These are phyloP conservation scores for Mimosa bimucronata DNA, from an alignment of 306 rosid species.

Conservation along the genomic window DNA sequence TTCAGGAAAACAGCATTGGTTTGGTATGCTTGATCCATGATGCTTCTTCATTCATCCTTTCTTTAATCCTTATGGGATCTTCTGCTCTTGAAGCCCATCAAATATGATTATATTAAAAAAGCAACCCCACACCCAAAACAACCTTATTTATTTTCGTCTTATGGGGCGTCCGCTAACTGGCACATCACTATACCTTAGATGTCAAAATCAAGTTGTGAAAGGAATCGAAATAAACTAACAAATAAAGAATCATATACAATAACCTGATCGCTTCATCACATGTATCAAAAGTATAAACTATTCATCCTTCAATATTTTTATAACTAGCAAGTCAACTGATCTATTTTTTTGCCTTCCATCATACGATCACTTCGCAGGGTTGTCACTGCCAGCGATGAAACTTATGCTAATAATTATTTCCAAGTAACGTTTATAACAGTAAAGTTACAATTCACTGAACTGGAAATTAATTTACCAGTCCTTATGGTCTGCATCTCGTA, in stretches of 20 bases:
- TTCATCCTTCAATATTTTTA: background rate
- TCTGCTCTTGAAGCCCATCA: background rate
- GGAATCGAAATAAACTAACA: background rate
- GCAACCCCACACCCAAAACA: no score
- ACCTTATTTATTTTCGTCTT: background rate
- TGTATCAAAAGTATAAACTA: background rate
- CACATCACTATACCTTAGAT: background rate
- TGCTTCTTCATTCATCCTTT: background rate
- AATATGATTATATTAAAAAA: no score
- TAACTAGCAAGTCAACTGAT: background rate
- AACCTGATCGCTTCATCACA: background rate
- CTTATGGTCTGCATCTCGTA: background rate
- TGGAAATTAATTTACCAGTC: background rate
- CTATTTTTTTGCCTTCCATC: background rate
- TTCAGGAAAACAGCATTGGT: background rate
- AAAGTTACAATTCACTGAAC: background rate
- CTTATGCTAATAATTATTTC: background rate
- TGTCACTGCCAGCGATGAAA: background rate
- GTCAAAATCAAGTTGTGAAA: background rate
- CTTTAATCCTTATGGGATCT: background rate
- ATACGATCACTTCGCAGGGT: background rate
- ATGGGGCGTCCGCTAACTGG: background rate
- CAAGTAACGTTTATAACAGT: background rate
- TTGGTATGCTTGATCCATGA: background rate
- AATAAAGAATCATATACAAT: slow-evolving; percentile 14